A percentile compares a stretch with the other conserved stretches of the same genome.
Conservation (phyloP, 768 basidiomycete genomes). For the Auriscalpium vulgare region DNA sequence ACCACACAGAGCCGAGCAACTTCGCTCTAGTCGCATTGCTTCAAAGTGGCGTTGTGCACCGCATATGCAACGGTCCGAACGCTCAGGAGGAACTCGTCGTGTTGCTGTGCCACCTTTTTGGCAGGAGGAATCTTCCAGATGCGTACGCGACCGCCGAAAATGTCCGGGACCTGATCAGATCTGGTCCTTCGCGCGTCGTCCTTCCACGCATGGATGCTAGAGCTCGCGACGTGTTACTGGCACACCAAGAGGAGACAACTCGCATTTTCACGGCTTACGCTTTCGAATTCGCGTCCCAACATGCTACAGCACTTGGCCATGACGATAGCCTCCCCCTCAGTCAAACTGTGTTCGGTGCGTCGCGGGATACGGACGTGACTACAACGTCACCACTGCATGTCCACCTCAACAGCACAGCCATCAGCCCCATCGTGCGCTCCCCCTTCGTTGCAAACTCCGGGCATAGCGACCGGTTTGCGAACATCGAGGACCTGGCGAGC, state of each 20-base stretch:
- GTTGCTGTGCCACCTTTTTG: slow-evolving; percentile 59
- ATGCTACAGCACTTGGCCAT: slow-evolving; percentile 28
- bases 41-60: slow-evolving; percentile 49
- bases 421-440: slow-evolving; percentile 41
- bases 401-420: slow-evolving; percentile 31
- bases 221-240: slow-evolving; percentile 33
- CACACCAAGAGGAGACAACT: slow-evolving; percentile 43
- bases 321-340: slow-evolving; percentile 47
- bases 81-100: slow-evolving; percentile 46
- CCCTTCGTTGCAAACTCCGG: slow-evolving; percentile 64
- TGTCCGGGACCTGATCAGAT: slow-evolving; percentile 27
- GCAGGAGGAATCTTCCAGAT: slow-evolving; percentile 44
- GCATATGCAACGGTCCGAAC: slow-evolving; percentile 37
- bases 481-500: slow-evolving; percentile 41
- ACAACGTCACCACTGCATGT: slow-evolving; percentile 22
- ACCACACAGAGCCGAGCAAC: slow-evolving; percentile 66
- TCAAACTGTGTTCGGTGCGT: slow-evolving; percentile 17
- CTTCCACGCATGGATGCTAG: slow-evolving; percentile 39
- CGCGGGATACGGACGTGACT: background rate
- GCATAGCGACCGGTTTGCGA: slow-evolving; percentile 45
- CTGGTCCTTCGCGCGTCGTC: slow-evolving; percentile 49
- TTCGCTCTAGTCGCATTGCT: slow-evolving; percentile 55
- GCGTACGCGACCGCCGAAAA: slow-evolving; percentile 33
- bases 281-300: slow-evolving; percentile 35
- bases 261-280: slow-evolving; percentile 51